Base-by-base conservation (phyloP, 768 basidiomycete species). In the Piloderma croceum region DNA sequence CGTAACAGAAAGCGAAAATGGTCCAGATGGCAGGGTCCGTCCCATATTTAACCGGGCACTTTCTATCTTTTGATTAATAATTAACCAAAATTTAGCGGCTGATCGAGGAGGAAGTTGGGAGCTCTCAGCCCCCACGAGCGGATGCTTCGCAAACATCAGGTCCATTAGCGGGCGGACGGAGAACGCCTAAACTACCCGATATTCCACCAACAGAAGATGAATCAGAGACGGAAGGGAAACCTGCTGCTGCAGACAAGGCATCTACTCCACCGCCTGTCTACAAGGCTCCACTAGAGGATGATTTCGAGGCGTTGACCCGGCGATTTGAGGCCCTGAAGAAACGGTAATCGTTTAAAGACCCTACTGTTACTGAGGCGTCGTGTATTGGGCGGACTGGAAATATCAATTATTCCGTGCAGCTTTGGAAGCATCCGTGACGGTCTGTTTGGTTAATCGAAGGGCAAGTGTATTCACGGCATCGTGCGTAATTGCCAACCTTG, bases 271-370 rank as follows among this genome's bases (percentile, higher is more conserved):
- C 57, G 27, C 36, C 51, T 7, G 43, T 56, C 20, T 44, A 62
- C 40, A 49, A 67, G 25, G 57, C 52, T 29, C 51, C 61, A 40
- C 54, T 60, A 36, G 74, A 77, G 55, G 81, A 90, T 50, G 83
- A 84, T 42, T 88, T 90, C 51, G 83, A 84, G 27, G 69, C 76
- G 17, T 68, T 96, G 36, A 67, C 82, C 37, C 79, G 76, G 58
- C 78, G 92, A 42, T 94, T 96, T 53, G 89, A 85, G 45, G 83
- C 79, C 21, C 63, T 96, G 51, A 96, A 93, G 70, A 89, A 88
- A 64, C 78, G 79, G n/a, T n/a, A n/a, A n/a, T n/a, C n/a, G n/a
- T 34, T 89, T 61, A 62, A 29, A 29, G 9, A 29, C n/a, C n/a
- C n/a, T n/a, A n/a, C n/a, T n/a, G n/a, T n/a, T n/a, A n/a, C n/a